These are phyloP conservation scores for Proliferodiscus dingleyae DNA, from an alignment of 2,329 filamentous ascomycete genomes.

Conservation along the genomic window DNA sequence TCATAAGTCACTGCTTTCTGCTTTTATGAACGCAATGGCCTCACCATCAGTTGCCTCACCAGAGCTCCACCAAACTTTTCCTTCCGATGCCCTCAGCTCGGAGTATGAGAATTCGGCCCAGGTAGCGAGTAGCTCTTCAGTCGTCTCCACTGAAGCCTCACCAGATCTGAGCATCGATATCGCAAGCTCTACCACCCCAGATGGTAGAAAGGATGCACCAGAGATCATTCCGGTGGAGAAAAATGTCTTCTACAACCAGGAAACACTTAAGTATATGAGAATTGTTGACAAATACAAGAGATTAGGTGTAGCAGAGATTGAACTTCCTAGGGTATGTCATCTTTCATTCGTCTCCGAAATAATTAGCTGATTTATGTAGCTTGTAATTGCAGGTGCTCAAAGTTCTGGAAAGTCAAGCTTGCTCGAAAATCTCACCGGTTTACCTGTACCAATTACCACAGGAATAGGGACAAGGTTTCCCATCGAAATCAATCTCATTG, in stretches of 20 bases:
- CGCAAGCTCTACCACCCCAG: too few relatives aligned
- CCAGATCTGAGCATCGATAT: too few relatives aligned
- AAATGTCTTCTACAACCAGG: conserved; percentile 1
- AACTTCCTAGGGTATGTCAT: not conserved
- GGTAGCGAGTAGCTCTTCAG: too few relatives aligned
- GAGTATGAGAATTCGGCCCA: too few relatives aligned
- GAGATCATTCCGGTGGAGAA: not conserved
- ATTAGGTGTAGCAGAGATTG: conserved; percentile 4
- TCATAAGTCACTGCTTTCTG: too few relatives aligned
- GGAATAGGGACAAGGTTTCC: conserved; percentile 5
- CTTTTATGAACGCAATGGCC: too few relatives aligned
- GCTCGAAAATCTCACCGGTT: conserved; percentile 7
- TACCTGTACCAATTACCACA: conserved; percentile 4
- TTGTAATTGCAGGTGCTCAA: conserved; percentile 6
- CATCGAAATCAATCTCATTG: conserved; percentile 7
- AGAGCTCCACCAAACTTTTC: too few relatives aligned
- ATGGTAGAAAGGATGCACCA: not conserved
- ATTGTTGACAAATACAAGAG: conserved; percentile 7
- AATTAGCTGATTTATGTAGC: not conserved
- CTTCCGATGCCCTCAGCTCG: too few relatives aligned
- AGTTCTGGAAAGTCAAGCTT: conserved; percentile 6
- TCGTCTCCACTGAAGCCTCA: too few relatives aligned
- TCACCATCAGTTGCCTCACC: too few relatives aligned
- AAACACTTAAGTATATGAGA: conserved; percentile 5
- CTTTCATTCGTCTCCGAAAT: not conserved